phyloP scores from a whole-genome alignment of 139 green algal genomes.

The Desmodesmus armatus region DNA sequence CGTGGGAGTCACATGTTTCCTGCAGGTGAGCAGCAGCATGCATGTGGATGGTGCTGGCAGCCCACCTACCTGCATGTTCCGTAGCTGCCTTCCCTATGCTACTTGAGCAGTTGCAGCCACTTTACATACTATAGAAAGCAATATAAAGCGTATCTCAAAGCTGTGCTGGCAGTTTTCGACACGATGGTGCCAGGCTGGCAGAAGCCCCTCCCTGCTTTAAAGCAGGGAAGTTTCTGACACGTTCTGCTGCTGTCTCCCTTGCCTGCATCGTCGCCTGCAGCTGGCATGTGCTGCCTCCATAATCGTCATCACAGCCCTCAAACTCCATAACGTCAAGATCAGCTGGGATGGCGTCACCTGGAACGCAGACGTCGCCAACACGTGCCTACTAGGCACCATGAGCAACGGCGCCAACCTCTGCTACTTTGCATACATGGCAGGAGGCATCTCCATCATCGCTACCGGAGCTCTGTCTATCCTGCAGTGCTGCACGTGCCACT shows the following conservation, averaged over 20 bases:
- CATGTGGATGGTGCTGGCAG: too few relatives aligned
- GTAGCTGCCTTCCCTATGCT: too few relatives aligned
- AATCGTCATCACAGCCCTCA: conserved; percentile 38
- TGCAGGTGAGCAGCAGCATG: neutral
- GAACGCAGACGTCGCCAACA: neutral
- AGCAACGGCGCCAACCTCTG: conserved; percentile 35
- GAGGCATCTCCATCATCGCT: conserved; percentile 43
- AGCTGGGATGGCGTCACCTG: neutral
- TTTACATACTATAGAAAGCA: too few relatives aligned
- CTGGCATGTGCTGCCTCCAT: conserved; percentile 8
- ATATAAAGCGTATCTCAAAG: too few relatives aligned
- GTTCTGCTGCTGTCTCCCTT: too few relatives aligned
- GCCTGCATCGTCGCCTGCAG: neutral
- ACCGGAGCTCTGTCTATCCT: conserved; percentile 28
- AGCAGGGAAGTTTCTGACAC: too few relatives aligned
- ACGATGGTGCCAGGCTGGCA: too few relatives aligned
- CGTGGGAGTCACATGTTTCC: neutral
- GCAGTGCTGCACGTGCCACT: conserved; percentile 48
- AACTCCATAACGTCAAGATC: conserved; percentile 34
- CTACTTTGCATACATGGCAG: conserved; percentile 34
- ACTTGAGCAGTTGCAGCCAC: too few relatives aligned
- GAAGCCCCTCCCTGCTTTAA: too few relatives aligned
- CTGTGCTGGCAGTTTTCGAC: too few relatives aligned
- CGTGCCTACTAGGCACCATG: conserved; percentile 32
- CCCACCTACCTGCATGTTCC: too few relatives aligned